Evolutionary conservation across 208 protist genomes (phyloP).

Genomic region (Entamoeba dispar): DNA sequence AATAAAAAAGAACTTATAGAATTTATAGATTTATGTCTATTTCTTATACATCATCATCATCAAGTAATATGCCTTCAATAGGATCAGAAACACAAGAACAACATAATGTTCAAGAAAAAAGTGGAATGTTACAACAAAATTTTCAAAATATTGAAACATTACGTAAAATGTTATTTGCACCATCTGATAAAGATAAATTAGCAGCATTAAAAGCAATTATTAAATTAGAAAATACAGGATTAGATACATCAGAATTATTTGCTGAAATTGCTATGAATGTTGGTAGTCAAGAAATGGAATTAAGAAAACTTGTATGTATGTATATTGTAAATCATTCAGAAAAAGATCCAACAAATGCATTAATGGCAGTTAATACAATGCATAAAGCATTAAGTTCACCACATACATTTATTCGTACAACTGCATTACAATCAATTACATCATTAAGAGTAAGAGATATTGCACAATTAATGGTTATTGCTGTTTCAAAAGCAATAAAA

Average conservation of each 20-base stretch:
- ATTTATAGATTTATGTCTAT: too few relatives aligned
- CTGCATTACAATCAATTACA: not conserved
- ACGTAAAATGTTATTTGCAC: not conserved
- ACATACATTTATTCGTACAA: not conserved
- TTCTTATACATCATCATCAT: not conserved
- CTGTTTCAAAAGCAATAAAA: not conserved
- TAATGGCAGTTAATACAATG: not conserved
- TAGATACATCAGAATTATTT: not conserved
- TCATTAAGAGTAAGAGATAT: slow-evolving; percentile 3
- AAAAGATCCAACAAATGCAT: not conserved
- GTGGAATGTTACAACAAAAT: not conserved
- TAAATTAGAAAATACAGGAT: not conserved
- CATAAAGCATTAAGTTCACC: not conserved
- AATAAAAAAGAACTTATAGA: too few relatives aligned
- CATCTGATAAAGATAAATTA: not conserved
- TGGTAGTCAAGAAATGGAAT: not conserved
- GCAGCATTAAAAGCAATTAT: not conserved
- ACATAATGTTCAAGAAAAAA: not conserved
- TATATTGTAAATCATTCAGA: not conserved
- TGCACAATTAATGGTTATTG: slow-evolving; percentile 4
- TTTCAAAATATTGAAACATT: not conserved
- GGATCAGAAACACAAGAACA: not conserved
- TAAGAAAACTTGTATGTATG: not conserved
- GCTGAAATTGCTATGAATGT: not conserved
- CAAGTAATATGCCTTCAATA: not conserved